Evolutionary conservation across 306 rosid genomes (phyloP).

Genomic region (Malus orientalis): DNA sequence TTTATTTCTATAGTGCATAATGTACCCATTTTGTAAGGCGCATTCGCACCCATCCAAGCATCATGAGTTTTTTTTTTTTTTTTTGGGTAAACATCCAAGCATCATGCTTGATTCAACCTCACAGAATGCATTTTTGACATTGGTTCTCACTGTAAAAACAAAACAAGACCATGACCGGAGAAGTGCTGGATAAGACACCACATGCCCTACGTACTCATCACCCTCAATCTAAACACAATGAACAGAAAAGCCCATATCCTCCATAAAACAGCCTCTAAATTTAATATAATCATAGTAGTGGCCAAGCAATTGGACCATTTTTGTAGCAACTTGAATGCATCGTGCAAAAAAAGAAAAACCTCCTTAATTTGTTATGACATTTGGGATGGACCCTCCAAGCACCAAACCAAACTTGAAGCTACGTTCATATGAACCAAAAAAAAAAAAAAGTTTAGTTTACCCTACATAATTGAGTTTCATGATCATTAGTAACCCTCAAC

Average conservation of each 20-base stretch:
- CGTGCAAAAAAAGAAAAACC: neutral
- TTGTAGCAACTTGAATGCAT: slow-evolving; percentile 25
- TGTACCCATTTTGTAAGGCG: neutral
- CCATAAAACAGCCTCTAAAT: neutral
- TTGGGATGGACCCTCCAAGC: slow-evolving; percentile 16
- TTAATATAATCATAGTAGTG: neutral
- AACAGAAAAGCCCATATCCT: slow-evolving; percentile 35
- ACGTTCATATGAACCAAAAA: neutral
- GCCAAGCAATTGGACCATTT: slow-evolving; percentile 32
- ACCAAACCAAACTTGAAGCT: neutral
- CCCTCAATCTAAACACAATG: slow-evolving; percentile 18
- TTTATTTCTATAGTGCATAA: neutral
- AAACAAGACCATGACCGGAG: slow-evolving; percentile 32
- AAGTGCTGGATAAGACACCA: slow-evolving; percentile 12
- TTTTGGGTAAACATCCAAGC: neutral
- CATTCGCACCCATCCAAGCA: neutral
- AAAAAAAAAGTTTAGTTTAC: neutral
- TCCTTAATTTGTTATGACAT: neutral
- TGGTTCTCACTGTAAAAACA: slow-evolving; percentile 26
- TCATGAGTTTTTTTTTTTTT: no score
- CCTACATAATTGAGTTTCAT: neutral
- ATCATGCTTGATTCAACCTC: neutral
- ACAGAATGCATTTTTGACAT: slow-evolving; percentile 16
- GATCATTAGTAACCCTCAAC: neutral
- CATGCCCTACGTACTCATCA: slow-evolving; percentile 23